These are phyloP conservation scores for Boechera retrofracta DNA, from an alignment of 345 rosid genomes.

Conservation along the genomic window DNA sequence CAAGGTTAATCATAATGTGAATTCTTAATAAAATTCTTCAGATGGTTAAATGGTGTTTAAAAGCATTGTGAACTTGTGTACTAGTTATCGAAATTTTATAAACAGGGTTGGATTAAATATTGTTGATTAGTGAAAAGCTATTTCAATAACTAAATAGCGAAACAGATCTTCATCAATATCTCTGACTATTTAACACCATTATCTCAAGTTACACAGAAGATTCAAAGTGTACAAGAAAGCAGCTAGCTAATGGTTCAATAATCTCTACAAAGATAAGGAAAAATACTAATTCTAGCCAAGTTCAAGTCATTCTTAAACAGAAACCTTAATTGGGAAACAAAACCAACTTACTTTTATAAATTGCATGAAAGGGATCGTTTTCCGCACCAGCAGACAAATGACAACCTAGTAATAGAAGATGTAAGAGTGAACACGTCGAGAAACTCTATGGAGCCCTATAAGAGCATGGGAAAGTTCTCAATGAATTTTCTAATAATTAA, in stretches of 20 bases:
- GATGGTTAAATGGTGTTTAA: slow-evolving; percentile 22
- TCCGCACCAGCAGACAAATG: slow-evolving; percentile 79
- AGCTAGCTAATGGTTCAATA: slow-evolving; percentile 25
- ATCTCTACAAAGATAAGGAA: slow-evolving; percentile 4
- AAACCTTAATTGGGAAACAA: slow-evolving; percentile 17
- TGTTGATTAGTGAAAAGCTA: slow-evolving; percentile 29
- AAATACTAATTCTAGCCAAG: slow-evolving; percentile 12
- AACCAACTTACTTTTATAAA: slow-evolving; percentile 68
- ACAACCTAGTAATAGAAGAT: slow-evolving; percentile 66
- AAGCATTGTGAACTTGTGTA: slow-evolving; percentile 2
- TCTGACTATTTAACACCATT: slow-evolving; percentile 16
- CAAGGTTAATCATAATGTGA: slow-evolving; percentile 31
- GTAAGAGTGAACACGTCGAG: neutral
- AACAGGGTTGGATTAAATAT: slow-evolving; percentile 12
- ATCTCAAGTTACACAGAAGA: slow-evolving; percentile 28
- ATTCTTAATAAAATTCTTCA: slow-evolving; percentile 13
- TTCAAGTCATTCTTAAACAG: slow-evolving; percentile 16
- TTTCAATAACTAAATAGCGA: slow-evolving; percentile 15
- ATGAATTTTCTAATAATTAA: slow-evolving; percentile 18
- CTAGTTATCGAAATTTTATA: neutral
- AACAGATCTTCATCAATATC: slow-evolving; percentile 9
- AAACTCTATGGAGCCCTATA: slow-evolving; percentile 8
- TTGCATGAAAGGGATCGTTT: slow-evolving; percentile 77
- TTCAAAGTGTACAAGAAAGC: slow-evolving; percentile 19
- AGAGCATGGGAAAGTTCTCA: slow-evolving; percentile 13